These are phyloP conservation scores for Ampelomyces quisqualis DNA, from an alignment of 2,329 filamentous ascomycete species.

Conservation along the genomic window DNA sequence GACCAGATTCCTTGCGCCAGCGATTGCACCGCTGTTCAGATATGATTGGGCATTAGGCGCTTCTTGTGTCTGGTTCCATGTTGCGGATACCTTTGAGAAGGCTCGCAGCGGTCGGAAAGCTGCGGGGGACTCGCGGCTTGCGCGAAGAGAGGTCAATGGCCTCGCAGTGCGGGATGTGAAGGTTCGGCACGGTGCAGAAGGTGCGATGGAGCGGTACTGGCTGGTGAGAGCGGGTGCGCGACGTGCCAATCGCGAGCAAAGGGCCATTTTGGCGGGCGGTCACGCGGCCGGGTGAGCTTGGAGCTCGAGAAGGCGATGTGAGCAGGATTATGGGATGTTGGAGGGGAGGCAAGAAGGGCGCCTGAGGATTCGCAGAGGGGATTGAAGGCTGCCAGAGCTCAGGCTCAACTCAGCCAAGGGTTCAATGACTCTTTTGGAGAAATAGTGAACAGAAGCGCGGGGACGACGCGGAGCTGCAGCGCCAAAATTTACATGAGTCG, in stretches of 20 bases:
- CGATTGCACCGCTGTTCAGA: constrained; percentile 82
- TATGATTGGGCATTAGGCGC: constrained; percentile 84
- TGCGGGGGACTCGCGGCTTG: constrained; percentile 35
- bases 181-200: constrained; percentile 33
- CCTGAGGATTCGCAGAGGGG: constrained; percentile 22
- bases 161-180: constrained; percentile 37
- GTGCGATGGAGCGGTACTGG: constrained; percentile 34
- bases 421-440: constrained; percentile 29
- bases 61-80: constrained; percentile 56
- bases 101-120: constrained; percentile 40
- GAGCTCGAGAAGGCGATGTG: constrained; percentile 31
- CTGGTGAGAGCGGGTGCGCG: constrained; percentile 41
- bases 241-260: constrained; percentile 46
- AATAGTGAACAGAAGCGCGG: constrained; percentile 33
- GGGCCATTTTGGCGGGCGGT: constrained; percentile 42
- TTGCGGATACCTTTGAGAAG: constrained; percentile 40
- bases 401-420: constrained; percentile 30
- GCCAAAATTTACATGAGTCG: constrained; percentile 37
- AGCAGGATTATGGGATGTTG: constrained; percentile 16
- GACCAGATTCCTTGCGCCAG: constrained; percentile 71
- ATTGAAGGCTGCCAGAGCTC: constrained; percentile 37
- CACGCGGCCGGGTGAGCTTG: constrained; percentile 33
- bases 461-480: constrained; percentile 33
- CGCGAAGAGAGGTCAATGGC: constrained; percentile 35
- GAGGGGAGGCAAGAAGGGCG: constrained; percentile 20